Base-by-base conservation (phyloP, 371 early-diverging fungal genomes). In the Mortierella sp. region DNA sequence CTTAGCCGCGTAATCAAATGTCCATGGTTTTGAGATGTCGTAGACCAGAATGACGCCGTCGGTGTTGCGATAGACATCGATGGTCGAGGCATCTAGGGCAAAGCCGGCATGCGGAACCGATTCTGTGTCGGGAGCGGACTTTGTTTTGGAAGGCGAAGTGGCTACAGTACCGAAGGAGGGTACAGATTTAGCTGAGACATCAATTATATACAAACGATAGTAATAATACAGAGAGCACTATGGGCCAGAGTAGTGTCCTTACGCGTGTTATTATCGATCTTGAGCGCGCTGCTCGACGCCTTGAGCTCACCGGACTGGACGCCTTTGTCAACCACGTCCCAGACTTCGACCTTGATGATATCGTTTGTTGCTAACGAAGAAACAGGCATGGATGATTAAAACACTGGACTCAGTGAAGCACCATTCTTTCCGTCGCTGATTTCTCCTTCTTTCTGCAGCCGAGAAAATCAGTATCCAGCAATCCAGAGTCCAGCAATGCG, bases 241-340 rank as follows among this genome's bases (percentile, higher is more conserved):
- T 26, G 46, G 27, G 19, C 31, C 8, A 17, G 27, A 47, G 47
- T 46, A 23, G 32, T 15, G 21, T 8, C 19, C 71, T 51, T 64
- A 79, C 78, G 56, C 42, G 60, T 56, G 28, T 52, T 37, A 41
- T 80, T 70, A 1, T 70, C 76, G 42, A 81, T 71, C 42, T 81
- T 81, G 37, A 75, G 66, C 4, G 66, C 24, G 1, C 19, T 39
- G 24, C 44, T 50, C 8, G 54, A 30, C 28, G 60, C 39, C 44
- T 66, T 70, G 31, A 57, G 51, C 2, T 55, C 57, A 24, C 56
- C 55, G 14, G 80, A 46, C 31, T 63, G 71, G 14, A 78, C 51
- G 15, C 78, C 88, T 24, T 85, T 86, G 65, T 90, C 90, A 3
- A 90, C 88, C 0, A 90, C 88, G 78, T 90, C 90, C 90, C 90